Evolutionary conservation across 768 basidiomycete genomes (phyloP).

Genomic region (Podaxis sp.): DNA sequence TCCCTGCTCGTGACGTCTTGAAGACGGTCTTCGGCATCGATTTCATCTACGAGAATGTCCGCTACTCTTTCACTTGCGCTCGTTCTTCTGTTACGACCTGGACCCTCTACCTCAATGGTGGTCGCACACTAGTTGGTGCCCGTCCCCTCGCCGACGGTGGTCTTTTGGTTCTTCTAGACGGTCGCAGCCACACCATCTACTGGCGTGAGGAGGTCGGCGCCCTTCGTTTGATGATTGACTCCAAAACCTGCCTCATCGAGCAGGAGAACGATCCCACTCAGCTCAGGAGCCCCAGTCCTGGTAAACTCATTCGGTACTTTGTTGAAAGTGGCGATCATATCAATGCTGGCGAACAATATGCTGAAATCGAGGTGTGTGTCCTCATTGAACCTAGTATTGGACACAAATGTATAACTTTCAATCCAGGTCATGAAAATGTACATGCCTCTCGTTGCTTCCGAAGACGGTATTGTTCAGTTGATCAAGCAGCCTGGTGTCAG

Average conservation of each 20-base stretch:
- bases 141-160: constrained; percentile 95
- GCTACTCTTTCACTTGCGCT: constrained; percentile 94
- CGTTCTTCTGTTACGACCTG: constrained; percentile 86
- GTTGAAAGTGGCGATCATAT: constrained; percentile 98
- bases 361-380: constrained; percentile 86
- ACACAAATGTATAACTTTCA: constrained; percentile 9
- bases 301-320: constrained; percentile 92
- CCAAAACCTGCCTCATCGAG: constrained; percentile 97
- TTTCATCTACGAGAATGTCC: constrained; percentile 95
- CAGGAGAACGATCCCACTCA: constrained; percentile 99
- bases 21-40: constrained; percentile 97
- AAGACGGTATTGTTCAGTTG: constrained; percentile 92
- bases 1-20: constrained; percentile 89
- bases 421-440: constrained; percentile 98
- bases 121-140: constrained; percentile 87
- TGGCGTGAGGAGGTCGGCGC: constrained; percentile 99
- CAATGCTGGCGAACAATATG: constrained; percentile 94
- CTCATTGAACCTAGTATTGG: background rate
- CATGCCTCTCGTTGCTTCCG: constrained; percentile 93
- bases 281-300: constrained; percentile 91
- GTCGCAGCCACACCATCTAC: constrained; percentile 95
- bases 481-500: constrained; percentile 99
- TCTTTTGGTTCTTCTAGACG: constrained; percentile 86
- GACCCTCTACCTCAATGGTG: constrained; percentile 97
- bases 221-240: constrained; percentile 88